Conservation (phyloP, 1,139 yeast species). For the Taiozyma sp. region DNA sequence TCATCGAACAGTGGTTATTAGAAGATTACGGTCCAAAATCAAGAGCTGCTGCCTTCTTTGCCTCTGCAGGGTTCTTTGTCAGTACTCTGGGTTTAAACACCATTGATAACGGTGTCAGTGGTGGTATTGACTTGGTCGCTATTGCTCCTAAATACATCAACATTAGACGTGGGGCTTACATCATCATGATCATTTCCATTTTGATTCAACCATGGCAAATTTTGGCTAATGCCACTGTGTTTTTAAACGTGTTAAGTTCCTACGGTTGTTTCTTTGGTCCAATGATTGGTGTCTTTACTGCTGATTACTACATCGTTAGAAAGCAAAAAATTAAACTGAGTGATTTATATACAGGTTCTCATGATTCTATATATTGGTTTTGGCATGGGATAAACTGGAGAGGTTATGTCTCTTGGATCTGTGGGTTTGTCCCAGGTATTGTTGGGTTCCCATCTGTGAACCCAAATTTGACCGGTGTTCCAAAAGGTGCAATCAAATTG, state of each 20-base stretch:
- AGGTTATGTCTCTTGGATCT: conserved; percentile 25
- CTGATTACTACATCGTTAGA: conserved; percentile 28
- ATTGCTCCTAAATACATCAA: conserved; percentile 36
- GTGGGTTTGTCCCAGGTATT: conserved; percentile 36
- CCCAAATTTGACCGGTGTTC: conserved; percentile 23
- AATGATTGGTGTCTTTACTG: conserved; percentile 26
- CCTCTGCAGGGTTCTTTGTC: conserved; percentile 27
- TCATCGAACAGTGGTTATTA: conserved; percentile 27
- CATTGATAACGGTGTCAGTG: conserved; percentile 39
- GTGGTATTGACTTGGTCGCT: conserved; percentile 41
- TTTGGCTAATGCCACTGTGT: conserved; percentile 29
- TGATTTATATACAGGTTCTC: conserved; percentile 26
- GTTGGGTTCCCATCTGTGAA: conserved; percentile 32
- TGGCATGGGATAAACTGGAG: conserved; percentile 29
- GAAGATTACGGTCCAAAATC: conserved; percentile 26
- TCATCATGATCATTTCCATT: conserved; percentile 27
- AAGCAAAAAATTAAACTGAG: conserved; percentile 26
- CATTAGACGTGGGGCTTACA: conserved; percentile 33
- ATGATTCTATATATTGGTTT: conserved; percentile 29
- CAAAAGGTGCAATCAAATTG: conserved; percentile 29
- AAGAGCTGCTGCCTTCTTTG: conserved; percentile 35
- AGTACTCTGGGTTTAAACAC: conserved; percentile 34
- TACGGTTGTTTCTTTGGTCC: conserved; percentile 30
- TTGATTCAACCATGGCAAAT: conserved; percentile 32
- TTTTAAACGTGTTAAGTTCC: conserved; percentile 28